Percentiles rank a stretch among this genome's conserved stretches.
These are phyloP conservation scores for Metschnikowia gelsemii DNA, from an alignment of 805 yeast species.

Conservation along the genomic window DNA sequence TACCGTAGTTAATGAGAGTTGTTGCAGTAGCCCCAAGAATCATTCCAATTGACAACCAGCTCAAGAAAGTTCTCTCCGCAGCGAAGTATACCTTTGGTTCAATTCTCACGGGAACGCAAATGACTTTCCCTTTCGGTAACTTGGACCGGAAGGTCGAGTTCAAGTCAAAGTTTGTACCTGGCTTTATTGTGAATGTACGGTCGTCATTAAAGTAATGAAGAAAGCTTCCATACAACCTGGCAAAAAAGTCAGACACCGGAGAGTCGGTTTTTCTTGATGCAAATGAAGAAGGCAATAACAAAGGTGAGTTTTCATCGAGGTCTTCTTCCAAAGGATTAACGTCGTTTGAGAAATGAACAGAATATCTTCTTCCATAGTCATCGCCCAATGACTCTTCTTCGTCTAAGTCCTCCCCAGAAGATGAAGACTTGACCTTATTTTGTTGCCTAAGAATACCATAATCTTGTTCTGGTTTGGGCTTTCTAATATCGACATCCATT, in stretches of 20 bases:
- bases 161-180: slow-evolving; percentile 46
- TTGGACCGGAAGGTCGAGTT: slow-evolving; percentile 47
- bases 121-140: slow-evolving; percentile 86
- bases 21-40: slow-evolving; percentile 87
- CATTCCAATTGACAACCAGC: slow-evolving; percentile 92
- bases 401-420: slow-evolving; percentile 61
- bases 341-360: slow-evolving; percentile 46
- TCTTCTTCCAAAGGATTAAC: slow-evolving; percentile 49
- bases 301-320: slow-evolving; percentile 47
- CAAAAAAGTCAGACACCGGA: slow-evolving; percentile 35
- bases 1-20: slow-evolving; percentile 82
- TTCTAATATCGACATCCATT: slow-evolving; percentile 92
- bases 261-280: slow-evolving; percentile 26
- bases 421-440: slow-evolving; percentile 28
- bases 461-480: slow-evolving; percentile 64
- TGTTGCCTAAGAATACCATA: slow-evolving; percentile 62
- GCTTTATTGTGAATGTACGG: slow-evolving; percentile 44
- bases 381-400: slow-evolving; percentile 62
- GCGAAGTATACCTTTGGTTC: slow-evolving; percentile 99
- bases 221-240: slow-evolving; percentile 35
- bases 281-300: slow-evolving; percentile 41
- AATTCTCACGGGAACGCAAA: slow-evolving; percentile 91
- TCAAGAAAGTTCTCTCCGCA: slow-evolving; percentile 88
- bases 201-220: slow-evolving; percentile 45
- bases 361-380: slow-evolving; percentile 25